Conservation (phyloP, 75 land plant genomes). For the Adiantum capillusveneris region DNA sequence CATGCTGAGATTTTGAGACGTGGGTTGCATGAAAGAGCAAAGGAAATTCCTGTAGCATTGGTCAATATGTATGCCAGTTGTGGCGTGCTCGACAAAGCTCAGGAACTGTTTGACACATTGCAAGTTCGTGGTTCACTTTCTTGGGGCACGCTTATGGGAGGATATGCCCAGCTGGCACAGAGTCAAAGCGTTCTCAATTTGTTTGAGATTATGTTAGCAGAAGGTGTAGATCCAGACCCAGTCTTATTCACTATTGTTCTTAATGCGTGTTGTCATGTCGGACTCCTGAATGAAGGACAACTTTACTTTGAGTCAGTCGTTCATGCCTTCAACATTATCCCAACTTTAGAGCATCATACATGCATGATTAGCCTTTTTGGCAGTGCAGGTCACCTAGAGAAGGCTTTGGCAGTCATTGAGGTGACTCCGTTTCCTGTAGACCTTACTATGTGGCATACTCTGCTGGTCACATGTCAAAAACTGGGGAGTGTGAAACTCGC, state of each 20-base stretch:
- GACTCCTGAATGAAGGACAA: neutral
- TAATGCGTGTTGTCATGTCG: neutral
- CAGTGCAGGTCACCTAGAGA: neutral
- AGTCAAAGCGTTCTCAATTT: neutral
- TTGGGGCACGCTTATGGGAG: neutral
- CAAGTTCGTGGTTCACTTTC: neutral
- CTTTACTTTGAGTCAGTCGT: too few relatives aligned
- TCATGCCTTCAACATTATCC: neutral
- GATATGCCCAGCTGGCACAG: neutral
- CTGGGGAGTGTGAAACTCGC: neutral
- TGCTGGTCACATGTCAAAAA: neutral
- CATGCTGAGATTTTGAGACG: neutral
- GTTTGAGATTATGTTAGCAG: neutral
- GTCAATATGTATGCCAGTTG: slow-evolving; percentile 4
- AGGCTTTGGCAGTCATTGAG: neutral
- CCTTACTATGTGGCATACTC: neutral
- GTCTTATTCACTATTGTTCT: neutral
- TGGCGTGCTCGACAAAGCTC: neutral
- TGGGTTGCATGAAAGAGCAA: neutral
- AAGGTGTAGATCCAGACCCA: slow-evolving; percentile 1
- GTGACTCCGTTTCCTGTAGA: neutral
- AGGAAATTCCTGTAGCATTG: neutral
- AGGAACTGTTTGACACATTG: slow-evolving; percentile 1
- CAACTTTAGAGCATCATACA: neutral
- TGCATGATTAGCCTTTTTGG: neutral